phyloP scores from a whole-genome alignment of 257 asterid species.

The Fraxinus excelsior region DNA sequence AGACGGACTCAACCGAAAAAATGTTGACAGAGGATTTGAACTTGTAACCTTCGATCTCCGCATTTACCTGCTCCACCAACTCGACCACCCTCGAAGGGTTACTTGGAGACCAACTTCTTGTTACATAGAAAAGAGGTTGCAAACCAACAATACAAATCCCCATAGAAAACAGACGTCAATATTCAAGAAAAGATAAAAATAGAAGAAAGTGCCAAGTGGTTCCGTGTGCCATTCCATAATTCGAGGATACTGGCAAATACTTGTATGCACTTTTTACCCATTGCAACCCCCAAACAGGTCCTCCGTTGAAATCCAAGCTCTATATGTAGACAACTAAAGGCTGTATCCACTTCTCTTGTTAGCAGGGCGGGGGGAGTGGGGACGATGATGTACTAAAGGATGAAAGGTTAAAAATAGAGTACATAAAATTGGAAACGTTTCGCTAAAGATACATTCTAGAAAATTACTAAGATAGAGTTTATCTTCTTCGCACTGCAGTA shows the following conservation, averaged over 20 bases:
- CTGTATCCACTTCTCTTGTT: not conserved
- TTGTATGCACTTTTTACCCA: not conserved
- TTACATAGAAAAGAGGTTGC: not conserved
- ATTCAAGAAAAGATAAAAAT: not conserved
- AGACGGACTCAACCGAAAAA: too few relatives aligned
- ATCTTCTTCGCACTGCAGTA: constrained; percentile 84
- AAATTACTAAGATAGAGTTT: constrained; percentile 18
- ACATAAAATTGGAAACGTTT: constrained; percentile 25
- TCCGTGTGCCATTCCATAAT: not conserved
- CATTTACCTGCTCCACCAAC: too few relatives aligned
- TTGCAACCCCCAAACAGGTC: not conserved
- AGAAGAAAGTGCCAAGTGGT: not conserved
- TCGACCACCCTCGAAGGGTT: too few relatives aligned
- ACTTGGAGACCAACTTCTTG: not conserved
- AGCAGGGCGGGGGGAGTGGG: not conserved
- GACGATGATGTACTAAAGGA: not conserved
- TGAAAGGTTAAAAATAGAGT: not conserved
- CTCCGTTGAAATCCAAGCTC: not conserved
- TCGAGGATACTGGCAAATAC: not conserved
- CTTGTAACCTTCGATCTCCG: too few relatives aligned
- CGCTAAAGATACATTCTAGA: constrained; percentile 20
- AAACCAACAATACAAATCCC: not conserved
- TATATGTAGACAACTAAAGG: not conserved
- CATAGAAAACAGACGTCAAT: not conserved
- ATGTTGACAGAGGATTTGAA: too few relatives aligned